Evolutionary conservation across 2,329 filamentous ascomycete species (phyloP).

Genomic region (Aspergillus amoenus): DNA sequence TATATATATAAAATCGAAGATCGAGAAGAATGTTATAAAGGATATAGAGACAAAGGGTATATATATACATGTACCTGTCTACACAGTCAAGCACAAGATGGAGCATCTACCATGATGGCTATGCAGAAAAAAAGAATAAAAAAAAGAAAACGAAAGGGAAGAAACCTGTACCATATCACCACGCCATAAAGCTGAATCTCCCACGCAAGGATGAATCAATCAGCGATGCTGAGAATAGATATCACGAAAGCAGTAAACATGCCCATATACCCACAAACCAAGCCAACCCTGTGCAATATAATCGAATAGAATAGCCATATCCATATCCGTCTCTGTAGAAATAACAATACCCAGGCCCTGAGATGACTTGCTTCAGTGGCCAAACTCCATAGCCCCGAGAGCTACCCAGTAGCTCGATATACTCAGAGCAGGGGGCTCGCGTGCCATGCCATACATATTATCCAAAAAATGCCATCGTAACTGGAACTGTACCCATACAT

Average conservation of each 20-base stretch:
- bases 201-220: slow-evolving; percentile 12
- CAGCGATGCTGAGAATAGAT: slow-evolving; percentile 17
- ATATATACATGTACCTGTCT: slow-evolving; percentile 10
- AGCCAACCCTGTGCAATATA: slow-evolving; percentile 8
- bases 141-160: not conserved
- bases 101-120: slow-evolving; percentile 12
- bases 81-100: not conserved
- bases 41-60: not conserved
- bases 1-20: not conserved
- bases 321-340: not conserved
- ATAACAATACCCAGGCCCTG: not conserved
- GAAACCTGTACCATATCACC: slow-evolving; percentile 24
- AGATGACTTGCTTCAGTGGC: slow-evolving; percentile 4
- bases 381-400: slow-evolving; percentile 1
- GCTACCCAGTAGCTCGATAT: slow-evolving; percentile 9
- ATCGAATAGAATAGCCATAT: slow-evolving; percentile 10
- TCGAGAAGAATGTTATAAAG: not conserved
- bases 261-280: slow-evolving; percentile 13
- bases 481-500: slow-evolving; percentile 20
- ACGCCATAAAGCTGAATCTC: slow-evolving; percentile 23
- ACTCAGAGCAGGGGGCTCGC: not conserved
- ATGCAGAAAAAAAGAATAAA: slow-evolving; percentile 19
- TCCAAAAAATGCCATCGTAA: slow-evolving; percentile 23
- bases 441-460: slow-evolving; percentile 18
- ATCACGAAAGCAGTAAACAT: slow-evolving; percentile 14